phyloP scores from a whole-genome alignment of 2,329 filamentous ascomycete species.

The Tolypocladium tundrense region DNA sequence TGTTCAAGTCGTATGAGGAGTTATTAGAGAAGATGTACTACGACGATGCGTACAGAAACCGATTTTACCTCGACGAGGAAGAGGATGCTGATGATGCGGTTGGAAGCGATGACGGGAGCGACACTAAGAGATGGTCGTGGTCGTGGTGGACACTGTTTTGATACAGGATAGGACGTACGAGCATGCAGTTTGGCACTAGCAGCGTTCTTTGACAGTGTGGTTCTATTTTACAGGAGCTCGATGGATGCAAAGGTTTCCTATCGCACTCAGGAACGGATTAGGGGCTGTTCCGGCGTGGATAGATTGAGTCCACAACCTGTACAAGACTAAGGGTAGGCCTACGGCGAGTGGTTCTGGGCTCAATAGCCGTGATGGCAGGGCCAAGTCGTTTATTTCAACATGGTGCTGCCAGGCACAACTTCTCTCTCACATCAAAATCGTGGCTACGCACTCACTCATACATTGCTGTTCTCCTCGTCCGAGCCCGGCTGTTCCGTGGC shows the following conservation, averaged over 20 bases:
- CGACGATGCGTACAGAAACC: not conserved
- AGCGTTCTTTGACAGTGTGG: not conserved
- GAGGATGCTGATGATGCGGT: not conserved
- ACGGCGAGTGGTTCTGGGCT: no score
- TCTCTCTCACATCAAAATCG: not conserved
- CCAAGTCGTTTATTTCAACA: no score
- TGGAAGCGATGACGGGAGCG: not conserved
- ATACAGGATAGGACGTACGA: not conserved
- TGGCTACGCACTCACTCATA: not conserved
- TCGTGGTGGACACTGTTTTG: not conserved
- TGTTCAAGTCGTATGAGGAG: not conserved
- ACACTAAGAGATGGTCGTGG: not conserved
- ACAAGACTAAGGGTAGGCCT: no score
- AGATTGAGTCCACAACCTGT: no score
- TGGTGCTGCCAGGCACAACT: no score
- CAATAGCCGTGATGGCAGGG: no score
- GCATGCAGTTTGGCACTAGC: not conserved
- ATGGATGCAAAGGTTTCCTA: no score
- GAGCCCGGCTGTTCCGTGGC: no score
- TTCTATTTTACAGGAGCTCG: not conserved
- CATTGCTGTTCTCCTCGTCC: not conserved
- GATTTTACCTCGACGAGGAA: not conserved
- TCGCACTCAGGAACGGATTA: no score
- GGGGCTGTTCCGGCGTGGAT: no score
- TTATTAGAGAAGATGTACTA: not conserved